Conservation (phyloP, 108 stramenopile species). For the Fistulifera pelliculosa region DNA sequence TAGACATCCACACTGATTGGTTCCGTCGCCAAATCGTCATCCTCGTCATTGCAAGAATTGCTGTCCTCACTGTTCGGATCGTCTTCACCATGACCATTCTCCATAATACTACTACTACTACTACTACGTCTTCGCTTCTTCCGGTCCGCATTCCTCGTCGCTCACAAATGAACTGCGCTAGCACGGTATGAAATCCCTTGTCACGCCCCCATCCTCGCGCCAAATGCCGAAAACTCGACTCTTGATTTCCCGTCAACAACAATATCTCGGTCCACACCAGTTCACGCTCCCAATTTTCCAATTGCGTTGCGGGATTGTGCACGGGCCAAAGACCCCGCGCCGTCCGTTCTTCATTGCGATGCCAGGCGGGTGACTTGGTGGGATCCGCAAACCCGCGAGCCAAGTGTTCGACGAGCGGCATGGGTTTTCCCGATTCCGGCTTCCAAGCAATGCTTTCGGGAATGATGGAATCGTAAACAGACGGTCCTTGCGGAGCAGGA, state of each 20-base stretch:
- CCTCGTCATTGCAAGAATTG: neutral
- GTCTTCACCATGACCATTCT: neutral
- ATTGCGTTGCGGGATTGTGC: conserved; percentile 37
- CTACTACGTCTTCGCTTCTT: conserved; percentile 21
- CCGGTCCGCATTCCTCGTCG: conserved; percentile 52
- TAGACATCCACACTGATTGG: conserved; percentile 19
- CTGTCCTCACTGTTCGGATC: neutral
- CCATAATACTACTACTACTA: conserved; percentile 1
- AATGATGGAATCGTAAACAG: conserved; percentile 56
- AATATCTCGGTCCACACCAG: conserved; percentile 53
- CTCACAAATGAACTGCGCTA: conserved; percentile 51
- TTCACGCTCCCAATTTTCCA: conserved; percentile 70
- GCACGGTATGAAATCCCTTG: conserved; percentile 56
- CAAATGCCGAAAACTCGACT: conserved; percentile 41
- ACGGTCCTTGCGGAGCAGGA: conserved; percentile 24
- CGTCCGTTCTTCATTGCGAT: conserved; percentile 56
- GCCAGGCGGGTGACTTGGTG: conserved; percentile 64
- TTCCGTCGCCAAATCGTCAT: neutral
- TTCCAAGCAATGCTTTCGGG: conserved; percentile 33
- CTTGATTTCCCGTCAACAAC: conserved; percentile 32
- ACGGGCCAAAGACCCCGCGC: conserved; percentile 51
- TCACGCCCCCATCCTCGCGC: conserved; percentile 66
- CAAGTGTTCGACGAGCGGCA: conserved; percentile 33
- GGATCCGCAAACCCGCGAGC: conserved; percentile 33
- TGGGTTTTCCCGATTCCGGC: conserved; percentile 6